Base-by-base conservation (phyloP, 2,329 filamentous ascomycete species). In the Microsporum ferrugineum region DNA sequence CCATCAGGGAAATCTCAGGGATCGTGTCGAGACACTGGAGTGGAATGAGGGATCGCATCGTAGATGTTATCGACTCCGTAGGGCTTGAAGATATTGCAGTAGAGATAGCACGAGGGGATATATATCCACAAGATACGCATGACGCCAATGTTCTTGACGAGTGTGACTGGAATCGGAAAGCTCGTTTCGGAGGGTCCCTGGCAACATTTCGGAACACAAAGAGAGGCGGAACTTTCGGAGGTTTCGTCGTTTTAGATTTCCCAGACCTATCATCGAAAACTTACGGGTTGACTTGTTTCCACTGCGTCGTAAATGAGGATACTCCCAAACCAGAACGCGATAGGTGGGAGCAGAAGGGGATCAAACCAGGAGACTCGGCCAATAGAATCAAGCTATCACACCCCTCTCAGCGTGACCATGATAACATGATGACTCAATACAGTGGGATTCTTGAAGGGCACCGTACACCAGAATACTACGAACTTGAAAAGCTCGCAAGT, bases 301-400 rank as follows among this genome's bases (percentile, higher is more conserved):
- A 58, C 43, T 58, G 56, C 56, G 5, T 12, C 56, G 36, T 39
- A 33, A 58, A 58, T 14, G 56, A 58, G n/a, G 56, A 34, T 41
- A 36, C 5, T 58, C 34, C 56, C 31, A 17, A 39, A 39, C 23
- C 38, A 58, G 29, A 58, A 59, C 33, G 58, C 36, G 45, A 59
- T 49, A 33, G 41, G 49, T 49, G 49, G 49, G 27, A 41, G 51
- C 39, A 23, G 34, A 23, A 31, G 5, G 34, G 34, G 5, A 36
- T 36, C 10, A 36, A 10, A 10, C 10, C 5, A 5, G 10, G 10
- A 5, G 34, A 36, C 34, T 36, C 34, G 5, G 34, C 5, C 34
- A 36, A 36, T 36, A 10, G 10, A 5, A 36, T 36, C 34, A 10
- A 5, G 34, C 5, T 36, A 5, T 5, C 34, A 36, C 34, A 36